Evolutionary conservation across 345 rosid species (phyloP), one percentile per base, ranked within the genome.

Genomic region (Linum trigynum): DNA sequence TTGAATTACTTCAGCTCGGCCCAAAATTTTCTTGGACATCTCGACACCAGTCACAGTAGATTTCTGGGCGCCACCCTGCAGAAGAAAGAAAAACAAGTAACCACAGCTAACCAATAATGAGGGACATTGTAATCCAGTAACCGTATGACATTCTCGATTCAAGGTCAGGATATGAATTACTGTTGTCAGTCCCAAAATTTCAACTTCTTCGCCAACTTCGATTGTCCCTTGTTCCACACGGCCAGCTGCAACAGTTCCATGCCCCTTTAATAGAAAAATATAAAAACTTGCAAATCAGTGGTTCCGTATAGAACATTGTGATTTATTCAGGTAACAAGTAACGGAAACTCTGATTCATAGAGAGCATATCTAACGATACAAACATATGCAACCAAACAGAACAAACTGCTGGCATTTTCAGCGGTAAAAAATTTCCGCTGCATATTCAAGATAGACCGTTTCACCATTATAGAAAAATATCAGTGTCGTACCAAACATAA

Each of bases 151-250:
- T 6, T 48, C 53, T 8, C 12, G 53, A 15, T 48, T 15, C 8
- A 15, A 5, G 12, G 53, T 48, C 12, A 5, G n/a, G n/a, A n/a
- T n/a, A n/a, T 8, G n/a, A 45, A 55, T 73, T 71, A 92, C 99
- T 82, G 78, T 75, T 39, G 51, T 78, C 72, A 94, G 79, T 35
- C 99, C 99, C 88, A 90, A 83, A 65, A 94, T 65, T 74, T 94
- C 99, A 79, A 94, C 97, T 86, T 94, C 99, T 69, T 94, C 99
- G 37, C 99, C 99, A 72, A 94, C 99, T 84, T 94, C 90, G 40
- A 94, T 83, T 65, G 71, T 76, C 45, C 99, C 99, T 73, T 90
- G 97, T 72, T 94, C 97, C 42, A 94, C 82, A 75, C 97, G 99
- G 32, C 99, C 99, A 6, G 97, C 90, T 39, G 99, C 90, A 83